Conservation (phyloP, 1,284 basidiomycete genomes). For the Malassezia furfur region DNA sequence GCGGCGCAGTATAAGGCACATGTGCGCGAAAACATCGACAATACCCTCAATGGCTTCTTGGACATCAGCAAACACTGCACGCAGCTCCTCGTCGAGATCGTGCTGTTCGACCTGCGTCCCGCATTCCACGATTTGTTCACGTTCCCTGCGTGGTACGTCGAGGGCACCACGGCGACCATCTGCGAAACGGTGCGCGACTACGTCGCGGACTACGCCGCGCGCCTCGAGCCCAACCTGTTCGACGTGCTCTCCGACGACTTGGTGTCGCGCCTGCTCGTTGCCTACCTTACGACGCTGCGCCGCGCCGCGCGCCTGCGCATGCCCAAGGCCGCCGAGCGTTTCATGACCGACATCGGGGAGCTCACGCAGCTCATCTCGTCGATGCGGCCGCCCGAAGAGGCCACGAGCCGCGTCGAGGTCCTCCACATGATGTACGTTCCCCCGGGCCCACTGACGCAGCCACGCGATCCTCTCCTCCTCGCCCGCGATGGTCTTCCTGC, state of each 20-base stretch:
- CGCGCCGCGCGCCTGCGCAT: conserved; percentile 73
- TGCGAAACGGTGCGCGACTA: conserved; percentile 95
- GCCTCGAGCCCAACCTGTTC: conserved; percentile 80
- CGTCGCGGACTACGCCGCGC: conserved; percentile 79
- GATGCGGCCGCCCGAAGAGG: conserved; percentile 68
- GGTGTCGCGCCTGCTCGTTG: conserved; percentile 78
- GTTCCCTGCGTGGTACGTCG: conserved; percentile 54
- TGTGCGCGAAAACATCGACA: conserved; percentile 79
- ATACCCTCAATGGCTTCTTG: conserved; percentile 93
- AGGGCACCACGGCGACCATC: conserved; percentile 70
- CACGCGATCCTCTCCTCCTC: conserved; percentile 77
- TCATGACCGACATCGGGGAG: conserved; percentile 69
- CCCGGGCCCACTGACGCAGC: conserved; percentile 52
- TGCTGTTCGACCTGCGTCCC: conserved; percentile 87
- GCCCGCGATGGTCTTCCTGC: conserved; percentile 84
- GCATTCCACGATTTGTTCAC: conserved; percentile 78
- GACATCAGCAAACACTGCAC: conserved; percentile 96
- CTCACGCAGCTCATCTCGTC: conserved; percentile 71
- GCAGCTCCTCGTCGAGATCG: conserved; percentile 81
- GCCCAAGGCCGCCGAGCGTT: conserved; percentile 69
- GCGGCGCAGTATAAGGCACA: conserved; percentile 77
- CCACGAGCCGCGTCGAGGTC: conserved; percentile 74
- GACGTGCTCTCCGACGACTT: conserved; percentile 89
- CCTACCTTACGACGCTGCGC: conserved; percentile 78
- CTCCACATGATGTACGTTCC: conserved; percentile 56